Evolutionary conservation across 768 basidiomycete genomes (phyloP).

Genomic region (Zangia roseola): DNA sequence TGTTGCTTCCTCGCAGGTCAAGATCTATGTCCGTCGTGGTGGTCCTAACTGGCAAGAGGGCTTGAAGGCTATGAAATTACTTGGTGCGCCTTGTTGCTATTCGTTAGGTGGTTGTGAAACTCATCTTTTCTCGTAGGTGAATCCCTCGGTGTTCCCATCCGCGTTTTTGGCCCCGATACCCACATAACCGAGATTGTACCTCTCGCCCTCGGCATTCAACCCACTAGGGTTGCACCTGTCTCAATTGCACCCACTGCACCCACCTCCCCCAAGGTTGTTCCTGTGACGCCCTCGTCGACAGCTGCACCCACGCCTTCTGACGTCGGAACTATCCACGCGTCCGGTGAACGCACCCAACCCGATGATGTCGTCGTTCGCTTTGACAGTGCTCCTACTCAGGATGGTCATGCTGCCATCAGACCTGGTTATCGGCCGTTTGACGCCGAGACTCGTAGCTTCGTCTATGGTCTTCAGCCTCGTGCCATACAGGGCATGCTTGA

Average conservation of each 20-base stretch:
- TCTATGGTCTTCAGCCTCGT: constrained; percentile 97
- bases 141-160: constrained; percentile 95
- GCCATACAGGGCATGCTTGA: constrained; percentile 99
- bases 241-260: constrained; percentile 50
- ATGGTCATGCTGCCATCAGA: constrained; percentile 43
- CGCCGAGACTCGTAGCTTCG: constrained; percentile 90
- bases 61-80: constrained; percentile 96
- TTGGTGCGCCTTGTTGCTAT: constrained; percentile 42
- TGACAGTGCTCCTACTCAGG: constrained; percentile 39
- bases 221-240: constrained; percentile 27
- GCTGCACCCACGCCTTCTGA: constrained; percentile 40
- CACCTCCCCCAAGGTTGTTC: constrained; percentile 34
- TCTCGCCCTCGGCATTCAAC: constrained; percentile 82
- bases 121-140: constrained; percentile 45
- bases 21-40: constrained; percentile 96
- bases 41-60: constrained; percentile 99
- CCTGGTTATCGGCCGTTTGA: constrained; percentile 93
- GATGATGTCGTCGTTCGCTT: constrained; percentile 92
- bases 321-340: constrained; percentile 72
- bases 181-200: constrained; percentile 99
- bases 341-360: constrained; percentile 79
- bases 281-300: constrained; percentile 32
- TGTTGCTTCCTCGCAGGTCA: constrained; percentile 58
- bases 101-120: neutral
- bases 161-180: constrained; percentile 96